Evolutionary conservation across 2,329 filamentous ascomycete genomes (phyloP), one percentile per base, ranked within the genome.

Genomic region (Blumeriella jaapii): DNA sequence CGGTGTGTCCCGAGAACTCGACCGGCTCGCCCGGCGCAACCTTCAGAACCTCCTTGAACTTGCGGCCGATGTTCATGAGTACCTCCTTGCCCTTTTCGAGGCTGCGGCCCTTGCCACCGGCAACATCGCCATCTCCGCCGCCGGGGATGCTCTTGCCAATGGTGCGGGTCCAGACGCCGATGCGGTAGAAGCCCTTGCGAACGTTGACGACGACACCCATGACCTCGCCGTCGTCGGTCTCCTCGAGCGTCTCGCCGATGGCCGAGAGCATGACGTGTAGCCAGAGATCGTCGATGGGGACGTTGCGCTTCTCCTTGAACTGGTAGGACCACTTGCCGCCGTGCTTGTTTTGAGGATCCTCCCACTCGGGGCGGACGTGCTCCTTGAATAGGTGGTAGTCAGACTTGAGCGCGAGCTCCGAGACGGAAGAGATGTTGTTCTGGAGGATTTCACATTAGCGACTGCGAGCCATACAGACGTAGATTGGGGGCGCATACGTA

Each of bases 121-220:
- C 74, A 32, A 78, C 69, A 47, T 82, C 78, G 25, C 74, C 77
- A 40, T 80, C 78, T 39, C 82, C 81, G 48, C 83, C 81, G 41
- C 74, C 76, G 1, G 80, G 78, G 41, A 87, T 78, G 55, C 71
- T 73, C 68, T 89, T 89, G 57, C 89, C 89, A 36, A 85, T 85
- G 39, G 87, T 93, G 55, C 86, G 82, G 45, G 91, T 98, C 91
- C 93, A 98, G 51, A 96, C 76, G 57, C 89, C 87, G 50, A 98
- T 82, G 67, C 91, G 83, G 73, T 86, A 98, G 68, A 98, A 96
- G 33, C 82, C 87, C 69, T 94, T 95, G 61, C 91, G 82, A 40
- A 98, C 89, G 62, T 98, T 98, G 67, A 96, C 87, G 16, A 98
- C 91, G 20, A 98, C 93, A 47, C 91, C 91, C 91, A 96, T 96